phyloP scores from a whole-genome alignment of 192 early-diverging fungal genomes.

The Phycomyces blakesleeanus region DNA sequence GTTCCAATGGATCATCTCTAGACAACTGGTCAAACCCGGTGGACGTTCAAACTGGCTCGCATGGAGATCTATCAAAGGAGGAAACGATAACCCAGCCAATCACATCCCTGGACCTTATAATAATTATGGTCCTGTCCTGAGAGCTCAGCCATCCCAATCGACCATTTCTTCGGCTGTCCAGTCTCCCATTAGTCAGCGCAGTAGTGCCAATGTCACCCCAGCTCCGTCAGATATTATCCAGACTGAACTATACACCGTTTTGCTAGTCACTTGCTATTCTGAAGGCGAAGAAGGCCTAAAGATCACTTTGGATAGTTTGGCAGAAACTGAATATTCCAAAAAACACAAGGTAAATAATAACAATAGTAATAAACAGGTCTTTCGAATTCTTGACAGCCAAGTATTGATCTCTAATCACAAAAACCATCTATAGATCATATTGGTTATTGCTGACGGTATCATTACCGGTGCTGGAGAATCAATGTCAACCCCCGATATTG shows the following conservation, averaged over 20 bases:
- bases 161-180: neutral
- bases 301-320: constrained; percentile 82
- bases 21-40: constrained; percentile 43
- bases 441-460: constrained; percentile 89
- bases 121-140: constrained; percentile 13
- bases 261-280: constrained; percentile 92
- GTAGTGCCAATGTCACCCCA: neutral
- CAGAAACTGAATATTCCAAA: constrained; percentile 73
- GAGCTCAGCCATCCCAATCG: neutral
- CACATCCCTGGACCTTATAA: constrained; percentile 28
- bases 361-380: too few species aligned
- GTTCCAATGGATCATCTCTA: constrained; percentile 57
- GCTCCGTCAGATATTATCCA: constrained; percentile 1
- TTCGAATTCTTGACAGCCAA: too few species aligned
- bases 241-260: constrained; percentile 61
- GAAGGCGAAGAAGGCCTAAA: constrained; percentile 77
- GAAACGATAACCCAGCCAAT: constrained; percentile 30
- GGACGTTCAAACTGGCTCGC: constrained; percentile 52
- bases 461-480: constrained; percentile 81
- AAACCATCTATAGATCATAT: constrained; percentile 57
- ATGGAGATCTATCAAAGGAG: constrained; percentile 36
- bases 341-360: constrained; percentile 72
- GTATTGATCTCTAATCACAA: too few species aligned
- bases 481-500: constrained; percentile 72
- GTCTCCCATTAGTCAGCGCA: neutral